These are phyloP conservation scores for Barnettozyma populi DNA, from an alignment of 805 yeast species.

Conservation along the genomic window DNA sequence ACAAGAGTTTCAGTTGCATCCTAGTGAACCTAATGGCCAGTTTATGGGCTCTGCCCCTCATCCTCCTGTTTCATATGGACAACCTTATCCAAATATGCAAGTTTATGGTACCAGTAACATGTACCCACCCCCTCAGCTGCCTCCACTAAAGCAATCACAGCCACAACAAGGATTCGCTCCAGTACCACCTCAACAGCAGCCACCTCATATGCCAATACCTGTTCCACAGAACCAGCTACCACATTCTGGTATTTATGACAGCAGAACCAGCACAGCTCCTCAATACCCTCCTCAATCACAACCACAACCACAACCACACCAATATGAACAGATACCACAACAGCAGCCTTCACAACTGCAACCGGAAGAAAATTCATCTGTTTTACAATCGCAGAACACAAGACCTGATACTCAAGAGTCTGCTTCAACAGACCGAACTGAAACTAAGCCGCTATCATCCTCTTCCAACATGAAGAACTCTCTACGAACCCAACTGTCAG, in stretches of 20 bases:
- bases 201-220: neutral
- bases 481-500: constrained; percentile 3
- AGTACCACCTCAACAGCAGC: constrained; percentile 8
- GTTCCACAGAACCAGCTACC: neutral
- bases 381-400: constrained; percentile 4
- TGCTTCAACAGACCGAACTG: constrained; percentile 18
- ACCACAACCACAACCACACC: constrained; percentile 4
- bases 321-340: neutral
- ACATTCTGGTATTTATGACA: neutral
- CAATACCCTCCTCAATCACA: constrained; percentile 5
- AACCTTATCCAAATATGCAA: constrained; percentile 7
- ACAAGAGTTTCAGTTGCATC: constrained; percentile 15
- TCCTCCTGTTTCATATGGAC: constrained; percentile 1
- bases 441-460: constrained; percentile 13
- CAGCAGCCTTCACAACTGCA: constrained; percentile 6
- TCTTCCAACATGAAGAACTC: neutral
- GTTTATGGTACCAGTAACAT: neutral
- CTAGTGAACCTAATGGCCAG: constrained; percentile 14
- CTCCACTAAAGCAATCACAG: constrained; percentile 14
- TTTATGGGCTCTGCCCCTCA: constrained; percentile 14
- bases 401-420: constrained; percentile 18
- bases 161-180: constrained; percentile 1
- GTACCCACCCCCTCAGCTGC: constrained; percentile 15
- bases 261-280: neutral
- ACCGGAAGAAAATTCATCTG: neutral